These are phyloP conservation scores for Salvia sclarea DNA, from an alignment of 305 asterid species.

Conservation along the genomic window DNA sequence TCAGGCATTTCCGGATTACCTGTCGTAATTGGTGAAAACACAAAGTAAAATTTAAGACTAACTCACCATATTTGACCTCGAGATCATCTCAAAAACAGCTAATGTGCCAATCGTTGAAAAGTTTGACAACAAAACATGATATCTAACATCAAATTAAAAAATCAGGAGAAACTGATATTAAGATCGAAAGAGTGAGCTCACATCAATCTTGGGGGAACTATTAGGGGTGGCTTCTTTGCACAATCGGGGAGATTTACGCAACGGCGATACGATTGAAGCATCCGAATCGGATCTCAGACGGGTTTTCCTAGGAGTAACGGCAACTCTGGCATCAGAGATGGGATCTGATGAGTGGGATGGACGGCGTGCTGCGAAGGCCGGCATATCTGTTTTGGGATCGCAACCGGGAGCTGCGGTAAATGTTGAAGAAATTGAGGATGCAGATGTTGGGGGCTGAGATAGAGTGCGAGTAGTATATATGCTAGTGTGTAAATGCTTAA, in stretches of 20 bases:
- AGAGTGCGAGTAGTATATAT: background rate
- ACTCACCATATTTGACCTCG: background rate
- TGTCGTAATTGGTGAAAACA: slow-evolving; percentile 16
- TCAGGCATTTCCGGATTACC: slow-evolving; percentile 45
- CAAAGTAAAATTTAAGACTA: slow-evolving; percentile 9
- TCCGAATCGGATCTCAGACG: slow-evolving; percentile 54
- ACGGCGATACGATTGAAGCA: slow-evolving; percentile 34
- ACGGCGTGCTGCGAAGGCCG: slow-evolving; percentile 52
- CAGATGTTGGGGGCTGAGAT: background rate
- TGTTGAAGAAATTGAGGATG: background rate
- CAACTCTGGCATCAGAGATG: slow-evolving; percentile 29
- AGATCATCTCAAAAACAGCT: background rate
- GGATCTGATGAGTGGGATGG: slow-evolving; percentile 33
- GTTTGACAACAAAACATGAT: background rate
- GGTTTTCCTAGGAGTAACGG: slow-evolving; percentile 53
- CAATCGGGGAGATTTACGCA: slow-evolving; percentile 65
- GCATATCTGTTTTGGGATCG: slow-evolving; percentile 42
- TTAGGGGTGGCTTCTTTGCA: slow-evolving; percentile 49
- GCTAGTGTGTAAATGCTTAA: background rate
- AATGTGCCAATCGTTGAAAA: background rate
- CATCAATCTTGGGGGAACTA: slow-evolving; percentile 44
- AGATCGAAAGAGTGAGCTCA: slow-evolving; percentile 27
- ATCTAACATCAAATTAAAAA: background rate
- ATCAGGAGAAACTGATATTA: background rate
- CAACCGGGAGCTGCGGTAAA: background rate